Conservation (phyloP, 768 basidiomycete genomes). For the Pluteus cervinus region DNA sequence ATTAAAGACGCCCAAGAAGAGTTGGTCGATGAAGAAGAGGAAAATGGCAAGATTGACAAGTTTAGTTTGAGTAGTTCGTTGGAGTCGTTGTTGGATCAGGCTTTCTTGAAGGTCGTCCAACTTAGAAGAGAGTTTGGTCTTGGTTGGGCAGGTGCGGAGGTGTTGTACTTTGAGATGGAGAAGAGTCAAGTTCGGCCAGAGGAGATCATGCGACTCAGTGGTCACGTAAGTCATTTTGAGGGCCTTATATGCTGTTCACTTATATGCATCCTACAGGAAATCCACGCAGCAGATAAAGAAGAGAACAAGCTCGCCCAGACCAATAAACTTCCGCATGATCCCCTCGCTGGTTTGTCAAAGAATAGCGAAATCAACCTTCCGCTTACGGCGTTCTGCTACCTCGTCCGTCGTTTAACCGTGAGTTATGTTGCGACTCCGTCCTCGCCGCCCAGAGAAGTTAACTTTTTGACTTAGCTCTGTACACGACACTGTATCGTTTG, state of each 20-base stretch:
- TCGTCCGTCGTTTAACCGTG: slow-evolving; percentile 58
- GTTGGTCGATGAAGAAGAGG: slow-evolving; percentile 16
- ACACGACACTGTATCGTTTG: slow-evolving; percentile 72
- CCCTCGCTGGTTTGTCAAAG: slow-evolving; percentile 28
- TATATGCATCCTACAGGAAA: slow-evolving; percentile 19
- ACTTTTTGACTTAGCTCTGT: slow-evolving; percentile 62
- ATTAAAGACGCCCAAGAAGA: slow-evolving; percentile 1
- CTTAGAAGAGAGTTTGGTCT: slow-evolving; percentile 44
- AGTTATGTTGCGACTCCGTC: too few species aligned
- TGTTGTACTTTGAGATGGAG: slow-evolving; percentile 40
- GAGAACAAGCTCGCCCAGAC: slow-evolving; percentile 32
- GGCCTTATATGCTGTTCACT: too few species aligned
- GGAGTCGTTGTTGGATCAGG: slow-evolving; percentile 53
- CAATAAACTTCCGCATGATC: slow-evolving; percentile 51
- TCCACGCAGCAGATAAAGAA: slow-evolving; percentile 35
- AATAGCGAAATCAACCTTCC: slow-evolving; percentile 48
- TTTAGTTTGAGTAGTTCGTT: slow-evolving; percentile 63
- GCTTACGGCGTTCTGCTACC: slow-evolving; percentile 58
- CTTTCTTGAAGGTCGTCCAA: slow-evolving; percentile 47
- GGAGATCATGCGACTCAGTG: slow-evolving; percentile 28
- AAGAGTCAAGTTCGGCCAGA: slow-evolving; percentile 33
- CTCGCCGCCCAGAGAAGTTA: too few species aligned
- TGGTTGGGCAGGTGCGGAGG: slow-evolving; percentile 69
- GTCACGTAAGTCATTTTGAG: too few species aligned
- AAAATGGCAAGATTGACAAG: slow-evolving; percentile 40